Percentiles rank a stretch among this genome's conserved stretches.
Conservation (phyloP, 768 basidiomycete species). For the Collybiopsis luxurians region DNA sequence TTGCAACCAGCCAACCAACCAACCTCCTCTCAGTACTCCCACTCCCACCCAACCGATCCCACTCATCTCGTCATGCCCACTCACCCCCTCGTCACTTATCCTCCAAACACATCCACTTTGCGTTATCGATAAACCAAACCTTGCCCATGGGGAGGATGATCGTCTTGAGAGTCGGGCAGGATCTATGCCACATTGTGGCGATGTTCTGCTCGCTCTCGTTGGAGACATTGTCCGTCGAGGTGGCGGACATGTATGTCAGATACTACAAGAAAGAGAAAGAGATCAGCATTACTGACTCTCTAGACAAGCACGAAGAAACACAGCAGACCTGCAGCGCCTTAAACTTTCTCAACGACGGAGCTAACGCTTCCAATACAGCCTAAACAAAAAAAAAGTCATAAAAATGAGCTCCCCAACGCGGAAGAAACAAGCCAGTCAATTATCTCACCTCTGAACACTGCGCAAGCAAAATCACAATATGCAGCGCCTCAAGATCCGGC, state of each 20-base stretch:
- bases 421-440: slow-evolving; percentile 6
- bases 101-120: slow-evolving; percentile 5
- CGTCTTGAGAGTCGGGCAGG: slow-evolving; percentile 59
- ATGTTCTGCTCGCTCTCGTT: slow-evolving; percentile 45
- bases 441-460: slow-evolving; percentile 47
- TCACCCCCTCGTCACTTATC: too few relatives aligned
- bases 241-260: slow-evolving; percentile 59
- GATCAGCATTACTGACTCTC: neutral
- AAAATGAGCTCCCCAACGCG: slow-evolving; percentile 3
- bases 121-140: slow-evolving; percentile 47
- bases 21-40: too few relatives aligned
- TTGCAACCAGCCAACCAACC: too few relatives aligned
- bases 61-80: too few relatives aligned
- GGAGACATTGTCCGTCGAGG: slow-evolving; percentile 15
- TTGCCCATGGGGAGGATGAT: slow-evolving; percentile 63
- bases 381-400: slow-evolving; percentile 16
- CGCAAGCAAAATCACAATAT: slow-evolving; percentile 54
- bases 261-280: slow-evolving; percentile 32
- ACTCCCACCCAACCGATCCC: too few relatives aligned
- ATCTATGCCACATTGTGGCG: slow-evolving; percentile 51
- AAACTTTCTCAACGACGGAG: slow-evolving; percentile 39
- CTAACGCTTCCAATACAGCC: slow-evolving; percentile 41
- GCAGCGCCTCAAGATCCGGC: slow-evolving; percentile 53
- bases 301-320: neutral
- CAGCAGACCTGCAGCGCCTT: slow-evolving; percentile 31